Evolutionary conservation across 441 rosid species (phyloP).

Genomic region (Sinapis alba): DNA sequence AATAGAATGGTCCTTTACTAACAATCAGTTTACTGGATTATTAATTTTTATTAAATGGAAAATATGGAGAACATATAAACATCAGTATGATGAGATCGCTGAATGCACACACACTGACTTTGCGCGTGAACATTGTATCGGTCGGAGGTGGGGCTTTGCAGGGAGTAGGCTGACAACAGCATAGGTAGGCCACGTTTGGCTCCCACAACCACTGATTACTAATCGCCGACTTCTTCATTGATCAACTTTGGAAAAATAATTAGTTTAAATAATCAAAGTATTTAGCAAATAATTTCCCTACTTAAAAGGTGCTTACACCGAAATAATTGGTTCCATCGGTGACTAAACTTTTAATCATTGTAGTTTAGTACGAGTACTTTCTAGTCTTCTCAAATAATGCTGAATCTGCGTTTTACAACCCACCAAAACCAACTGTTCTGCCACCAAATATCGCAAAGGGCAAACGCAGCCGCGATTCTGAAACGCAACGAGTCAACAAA

Average conservation of each 20-base stretch:
- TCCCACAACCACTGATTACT: slow-evolving; percentile 1
- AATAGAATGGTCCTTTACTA: neutral
- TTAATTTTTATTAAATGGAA: neutral
- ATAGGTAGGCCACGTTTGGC: slow-evolving; percentile 18
- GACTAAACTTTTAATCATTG: neutral
- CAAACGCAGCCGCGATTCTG: slow-evolving; percentile 17
- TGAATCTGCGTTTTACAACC: neutral
- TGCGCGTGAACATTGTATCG: neutral
- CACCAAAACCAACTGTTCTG: neutral
- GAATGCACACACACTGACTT: neutral
- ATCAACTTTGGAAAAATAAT: neutral
- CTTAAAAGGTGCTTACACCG: neutral
- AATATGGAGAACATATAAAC: neutral
- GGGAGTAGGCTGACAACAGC: slow-evolving; percentile 28
- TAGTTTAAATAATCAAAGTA: neutral
- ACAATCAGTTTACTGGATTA: neutral
- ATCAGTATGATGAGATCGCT: neutral
- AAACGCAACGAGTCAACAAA: slow-evolving; percentile 12
- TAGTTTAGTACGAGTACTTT: neutral
- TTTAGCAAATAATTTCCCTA: neutral
- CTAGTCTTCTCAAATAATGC: neutral
- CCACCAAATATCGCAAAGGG: neutral
- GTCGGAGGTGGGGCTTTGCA: slow-evolving; percentile 7
- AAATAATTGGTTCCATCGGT: slow-evolving; percentile 8
- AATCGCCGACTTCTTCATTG: neutral